A percentile compares a stretch with the other conserved stretches of the same genome.
phyloP scores from a whole-genome alignment of 2,329 filamentous ascomycete genomes.

The Talaromyces sp. region DNA sequence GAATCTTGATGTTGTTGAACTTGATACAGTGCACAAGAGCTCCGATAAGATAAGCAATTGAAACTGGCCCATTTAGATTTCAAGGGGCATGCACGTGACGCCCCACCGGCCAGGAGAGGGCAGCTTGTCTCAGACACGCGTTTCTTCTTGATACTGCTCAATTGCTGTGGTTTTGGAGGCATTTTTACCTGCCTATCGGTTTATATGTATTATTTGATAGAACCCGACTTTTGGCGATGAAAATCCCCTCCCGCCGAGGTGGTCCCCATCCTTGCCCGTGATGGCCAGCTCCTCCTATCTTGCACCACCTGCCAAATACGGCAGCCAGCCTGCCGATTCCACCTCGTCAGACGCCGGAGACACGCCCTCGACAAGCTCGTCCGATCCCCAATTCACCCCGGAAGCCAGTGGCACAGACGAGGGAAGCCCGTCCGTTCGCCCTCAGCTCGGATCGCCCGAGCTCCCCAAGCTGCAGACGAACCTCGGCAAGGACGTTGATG shows the following conservation, averaged over 20 bases:
- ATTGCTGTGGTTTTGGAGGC: neutral
- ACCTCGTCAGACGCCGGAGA: constrained; percentile 16
- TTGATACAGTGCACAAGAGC: neutral
- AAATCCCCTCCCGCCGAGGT: neutral
- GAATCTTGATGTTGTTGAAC: neutral
- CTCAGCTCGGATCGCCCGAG: constrained; percentile 15
- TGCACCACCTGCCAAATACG: constrained; percentile 15
- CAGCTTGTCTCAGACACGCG: neutral
- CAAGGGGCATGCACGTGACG: constrained; percentile 9
- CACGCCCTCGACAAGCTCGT: constrained; percentile 21
- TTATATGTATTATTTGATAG: neutral
- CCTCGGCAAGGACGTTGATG: constrained; percentile 18
- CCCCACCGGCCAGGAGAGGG: neutral
- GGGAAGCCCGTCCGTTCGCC: constrained; percentile 13
- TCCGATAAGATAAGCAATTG: neutral
- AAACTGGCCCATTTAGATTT: neutral
- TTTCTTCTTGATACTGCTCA: neutral
- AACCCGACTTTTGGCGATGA: neutral
- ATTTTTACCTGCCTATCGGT: neutral
- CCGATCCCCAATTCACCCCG: constrained; percentile 28
- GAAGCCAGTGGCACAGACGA: constrained; percentile 28
- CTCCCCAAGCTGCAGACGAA: constrained; percentile 31
- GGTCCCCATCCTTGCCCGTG: neutral
- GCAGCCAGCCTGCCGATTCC: constrained; percentile 5
- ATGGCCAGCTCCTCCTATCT: constrained; percentile 22